Evolutionary conservation across 2,329 filamentous ascomycete genomes (phyloP).

Genomic region (Sclerotinia borealis): DNA sequence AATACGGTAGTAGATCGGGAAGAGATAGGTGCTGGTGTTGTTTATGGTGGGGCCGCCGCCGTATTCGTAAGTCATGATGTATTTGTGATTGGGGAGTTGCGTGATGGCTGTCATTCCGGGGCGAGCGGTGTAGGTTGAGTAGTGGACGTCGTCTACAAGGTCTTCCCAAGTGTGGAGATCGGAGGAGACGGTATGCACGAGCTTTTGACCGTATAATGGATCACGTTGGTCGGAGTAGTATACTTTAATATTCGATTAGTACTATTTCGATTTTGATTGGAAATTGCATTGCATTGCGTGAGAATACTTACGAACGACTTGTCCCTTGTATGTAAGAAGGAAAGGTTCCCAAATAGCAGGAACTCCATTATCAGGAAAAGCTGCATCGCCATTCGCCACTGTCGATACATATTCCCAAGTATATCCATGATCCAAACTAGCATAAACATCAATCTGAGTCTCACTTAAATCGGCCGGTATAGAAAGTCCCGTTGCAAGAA

Average conservation of each 20-base stretch:
- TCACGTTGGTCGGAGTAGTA: constrained; percentile 71
- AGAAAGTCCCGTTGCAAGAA: constrained; percentile 47
- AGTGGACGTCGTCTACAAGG: constrained; percentile 56
- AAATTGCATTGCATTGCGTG: too few species aligned
- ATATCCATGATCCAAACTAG: constrained; percentile 50
- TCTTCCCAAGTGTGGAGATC: constrained; percentile 56
- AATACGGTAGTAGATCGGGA: constrained; percentile 33
- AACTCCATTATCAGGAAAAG: constrained; percentile 53
- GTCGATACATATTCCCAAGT: constrained; percentile 64
- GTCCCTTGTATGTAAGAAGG: constrained; percentile 50
- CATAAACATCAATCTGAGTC: constrained; percentile 66
- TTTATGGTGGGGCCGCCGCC: constrained; percentile 23
- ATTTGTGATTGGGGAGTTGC: constrained; percentile 47
- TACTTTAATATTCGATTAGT: constrained; percentile 26
- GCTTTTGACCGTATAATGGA: constrained; percentile 59
- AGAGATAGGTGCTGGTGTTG: constrained; percentile 20
- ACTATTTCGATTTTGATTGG: too few species aligned
- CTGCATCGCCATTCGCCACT: constrained; percentile 55
- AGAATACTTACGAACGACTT: constrained; percentile 40
- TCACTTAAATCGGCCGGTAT: constrained; percentile 47
- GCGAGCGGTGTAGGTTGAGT: constrained; percentile 54
- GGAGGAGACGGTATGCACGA: constrained; percentile 49
- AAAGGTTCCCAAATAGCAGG: constrained; percentile 72
- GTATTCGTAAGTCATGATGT: constrained; percentile 57
- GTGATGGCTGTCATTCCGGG: constrained; percentile 64